These are phyloP conservation scores for Sclerotinia nivalis DNA, from an alignment of 2,329 filamentous ascomycete genomes.

Conservation along the genomic window DNA sequence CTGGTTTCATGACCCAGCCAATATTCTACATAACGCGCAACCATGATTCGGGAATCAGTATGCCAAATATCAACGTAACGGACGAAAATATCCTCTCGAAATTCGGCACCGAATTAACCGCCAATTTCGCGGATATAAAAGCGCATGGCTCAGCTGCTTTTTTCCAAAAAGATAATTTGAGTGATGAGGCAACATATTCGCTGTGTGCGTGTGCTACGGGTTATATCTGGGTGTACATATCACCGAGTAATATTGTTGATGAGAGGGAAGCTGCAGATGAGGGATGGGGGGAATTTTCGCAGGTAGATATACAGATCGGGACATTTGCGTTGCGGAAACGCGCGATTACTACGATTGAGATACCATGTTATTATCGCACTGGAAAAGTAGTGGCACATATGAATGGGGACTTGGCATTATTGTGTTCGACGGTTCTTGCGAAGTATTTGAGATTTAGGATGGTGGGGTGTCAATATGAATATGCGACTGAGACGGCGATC, in stretches of 20 bases:
- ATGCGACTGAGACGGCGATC: conserved; percentile 34
- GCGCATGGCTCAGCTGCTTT: conserved; percentile 34
- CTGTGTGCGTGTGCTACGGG: conserved; percentile 37
- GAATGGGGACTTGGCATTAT: conserved; percentile 29
- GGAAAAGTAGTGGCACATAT: conserved; percentile 1
- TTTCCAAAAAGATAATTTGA: conserved; percentile 34
- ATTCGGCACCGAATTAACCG: conserved; percentile 36
- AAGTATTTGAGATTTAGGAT: conserved; percentile 36
- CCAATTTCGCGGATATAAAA: conserved; percentile 39
- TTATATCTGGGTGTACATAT: conserved; percentile 36
- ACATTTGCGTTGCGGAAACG: conserved; percentile 35
- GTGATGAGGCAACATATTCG: conserved; percentile 32
- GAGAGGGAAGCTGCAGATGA: background rate
- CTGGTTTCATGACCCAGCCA: conserved; percentile 30
- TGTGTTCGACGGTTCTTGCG: conserved; percentile 35
- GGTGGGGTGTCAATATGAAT: conserved; percentile 37
- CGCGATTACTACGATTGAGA: conserved; percentile 35
- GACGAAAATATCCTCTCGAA: conserved; percentile 36
- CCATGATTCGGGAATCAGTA: conserved; percentile 36
- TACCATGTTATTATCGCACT: conserved; percentile 31
- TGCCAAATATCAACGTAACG: conserved; percentile 34
- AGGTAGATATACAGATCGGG: conserved; percentile 36
- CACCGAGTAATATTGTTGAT: conserved; percentile 1
- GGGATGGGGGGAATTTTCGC: conserved; percentile 24
- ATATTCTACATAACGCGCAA: conserved; percentile 34